Evolutionary conservation across 768 basidiomycete species (phyloP), one percentile per base, ranked within the genome.

Genomic region (Podaxis sp.): DNA sequence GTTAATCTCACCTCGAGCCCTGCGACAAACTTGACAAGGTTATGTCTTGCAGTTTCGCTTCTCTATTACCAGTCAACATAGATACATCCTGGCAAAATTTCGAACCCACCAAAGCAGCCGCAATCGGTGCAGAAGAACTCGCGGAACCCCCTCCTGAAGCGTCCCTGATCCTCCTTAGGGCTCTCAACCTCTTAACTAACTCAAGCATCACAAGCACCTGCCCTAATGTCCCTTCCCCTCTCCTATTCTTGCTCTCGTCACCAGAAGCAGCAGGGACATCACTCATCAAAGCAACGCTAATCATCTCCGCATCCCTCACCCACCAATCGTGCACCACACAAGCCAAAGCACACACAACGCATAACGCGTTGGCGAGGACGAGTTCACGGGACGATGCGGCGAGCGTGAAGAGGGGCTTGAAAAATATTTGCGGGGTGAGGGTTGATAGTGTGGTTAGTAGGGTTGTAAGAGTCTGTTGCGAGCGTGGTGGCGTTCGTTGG

Each of bases 281-380:
- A 61, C 82, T 84, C 80, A 88, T 82, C 46, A 91, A 69, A 10
- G 87, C 90, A 2, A 91, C 80, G 3, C 86, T 78, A 67, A 91
- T 76, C 90, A 93, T 92, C 67, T 91, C 90, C 5, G 85, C 77
- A 70, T 91, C 86, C 24, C 82, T 79, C 6, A 79, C 78, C 89
- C 88, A 91, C 66, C 87, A 84, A 64, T 86, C 84, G 2, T 83
- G 78, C 15, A 90, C 74, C 67, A 84, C 83, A 33, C 77, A 80
- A 4, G 84, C 77, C 59, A 89, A 66, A 1, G 82, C 77, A 13
- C 77, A 74, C 51, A 92, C 70, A 3, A 80, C 77, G 50, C 83
- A 80, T 0, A 91, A 79, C 64, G 90, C 83, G 58, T 82, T 84
- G 11, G 84, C 77, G 10, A 89, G 77, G 11, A 82, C 78, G n/a